Evolutionary conservation across 805 yeast species (phyloP), one percentile per base, ranked within the genome.

Genomic region (Candida silvicultrix): DNA sequence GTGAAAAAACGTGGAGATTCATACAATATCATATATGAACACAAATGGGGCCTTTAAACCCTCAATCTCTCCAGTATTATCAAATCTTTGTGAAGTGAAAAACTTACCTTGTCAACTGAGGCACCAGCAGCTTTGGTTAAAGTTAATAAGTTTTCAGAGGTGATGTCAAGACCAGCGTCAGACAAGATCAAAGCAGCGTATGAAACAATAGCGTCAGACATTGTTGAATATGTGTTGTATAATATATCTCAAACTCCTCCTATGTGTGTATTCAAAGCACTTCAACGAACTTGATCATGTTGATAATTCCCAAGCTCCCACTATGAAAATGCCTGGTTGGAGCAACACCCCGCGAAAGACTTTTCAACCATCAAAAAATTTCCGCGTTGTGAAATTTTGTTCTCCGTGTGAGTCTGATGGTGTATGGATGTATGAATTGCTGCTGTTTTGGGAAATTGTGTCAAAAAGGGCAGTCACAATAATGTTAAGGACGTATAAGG

Each of bases 111-210:
- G 64, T 85, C 94, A 67, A 84, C 79, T 59, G 79, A 73, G 67
- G 88, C 83, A 68, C 85, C 83, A 59, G 95, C 94, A 64, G 88
- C 86, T 55, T 74, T 62, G 69, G 85, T 75, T 71, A 85, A 72
- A 65, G 87, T 75, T 66, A 77, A 66, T 67, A 85, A 78, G 78
- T 85, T 85, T 69, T 83, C 90, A 62, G 89, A 59, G 53, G 96
- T 80, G 82, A 94, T 81, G 74, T 90, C 97, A 68, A 89, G 77
- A 67, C 89, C 97, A 67, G 97, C 88, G 70, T 92, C 99, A 60
- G 97, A 96, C 74, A 92, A 81, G 78, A 92, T 89, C 74, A 92
- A 83, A 69, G 98, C 96, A 73, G 99, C 98, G 86, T 89, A 89
- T 64, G 97, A 86, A 69, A 89, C 88, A 69, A 92, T 83, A 67